Conservation (phyloP, 805 yeast genomes). For the Tetrapisispora taiwanensis region DNA sequence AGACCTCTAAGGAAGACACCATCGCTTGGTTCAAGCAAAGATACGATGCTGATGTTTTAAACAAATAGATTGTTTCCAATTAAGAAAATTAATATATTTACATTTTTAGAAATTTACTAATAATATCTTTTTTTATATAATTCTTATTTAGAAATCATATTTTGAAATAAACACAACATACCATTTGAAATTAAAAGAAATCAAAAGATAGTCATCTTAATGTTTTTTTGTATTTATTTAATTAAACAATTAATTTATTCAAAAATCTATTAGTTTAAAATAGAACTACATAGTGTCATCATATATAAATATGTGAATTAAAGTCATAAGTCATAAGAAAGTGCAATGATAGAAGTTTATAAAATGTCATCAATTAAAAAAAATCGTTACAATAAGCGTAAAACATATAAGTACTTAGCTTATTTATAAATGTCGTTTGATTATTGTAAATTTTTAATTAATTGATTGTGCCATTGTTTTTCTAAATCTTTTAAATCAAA, state of each 20-base stretch:
- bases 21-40: constrained; percentile 98
- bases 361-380: too few species aligned
- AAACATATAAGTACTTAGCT: too few species aligned
- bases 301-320: neutral
- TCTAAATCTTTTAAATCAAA: constrained; percentile 36
- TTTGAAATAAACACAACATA: constrained; percentile 2
- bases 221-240: neutral
- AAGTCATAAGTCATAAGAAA: too few species aligned
- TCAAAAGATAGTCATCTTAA: too few species aligned
- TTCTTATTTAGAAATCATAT: neutral
- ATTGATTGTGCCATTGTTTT: constrained; percentile 28
- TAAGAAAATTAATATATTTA: neutral
- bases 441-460: constrained; percentile 40
- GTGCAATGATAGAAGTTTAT: too few species aligned
- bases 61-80: constrained; percentile 41
- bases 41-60: constrained; percentile 97
- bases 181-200: neutral
- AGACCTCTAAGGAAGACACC: constrained; percentile 85
- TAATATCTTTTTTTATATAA: neutral
- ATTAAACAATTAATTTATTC: too few species aligned
- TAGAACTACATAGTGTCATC: neutral
- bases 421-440: constrained; percentile 7
- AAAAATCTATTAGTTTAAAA: too few species aligned
- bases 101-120: neutral
- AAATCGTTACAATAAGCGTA: too few species aligned